phyloP scores from a whole-genome alignment of 1,284 basidiomycete genomes.

The Cryptococcus neoformans region DNA sequence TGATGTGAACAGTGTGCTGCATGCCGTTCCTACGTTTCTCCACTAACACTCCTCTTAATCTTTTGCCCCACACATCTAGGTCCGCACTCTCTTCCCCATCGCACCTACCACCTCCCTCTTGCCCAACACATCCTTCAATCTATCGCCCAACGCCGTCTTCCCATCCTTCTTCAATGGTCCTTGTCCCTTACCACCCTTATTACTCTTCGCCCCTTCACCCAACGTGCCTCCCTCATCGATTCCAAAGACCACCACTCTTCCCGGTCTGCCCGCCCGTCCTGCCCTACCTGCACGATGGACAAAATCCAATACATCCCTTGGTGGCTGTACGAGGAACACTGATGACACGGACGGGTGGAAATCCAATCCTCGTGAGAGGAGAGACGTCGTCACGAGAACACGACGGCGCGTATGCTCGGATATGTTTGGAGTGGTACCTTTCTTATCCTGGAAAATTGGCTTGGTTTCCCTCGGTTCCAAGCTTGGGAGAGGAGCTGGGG shows the following conservation, averaged over 20 bases:
- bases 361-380: conserved; percentile 86
- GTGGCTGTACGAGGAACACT: conserved; percentile 79
- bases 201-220: neutral
- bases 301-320: conserved; percentile 82
- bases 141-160: neutral
- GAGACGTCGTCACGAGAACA: conserved; percentile 80
- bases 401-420: conserved; percentile 23
- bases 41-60: no score
- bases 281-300: conserved; percentile 75
- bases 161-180: neutral
- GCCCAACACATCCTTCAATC: neutral
- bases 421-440: neutral
- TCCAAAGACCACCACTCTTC: conserved; percentile 54
- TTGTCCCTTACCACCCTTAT: neutral
- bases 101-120: neutral
- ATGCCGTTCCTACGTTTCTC: no score
- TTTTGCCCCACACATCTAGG: neutral
- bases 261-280: conserved; percentile 65
- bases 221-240: conserved; percentile 14
- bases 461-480: neutral
- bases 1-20: no score
- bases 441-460: conserved; percentile 45
- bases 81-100: neutral
- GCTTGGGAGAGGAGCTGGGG: neutral
- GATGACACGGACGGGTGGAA: conserved; percentile 71